These are phyloP conservation scores for Trichoderma pleuroti DNA, from an alignment of 2,329 filamentous ascomycete genomes.

Conservation along the genomic window DNA sequence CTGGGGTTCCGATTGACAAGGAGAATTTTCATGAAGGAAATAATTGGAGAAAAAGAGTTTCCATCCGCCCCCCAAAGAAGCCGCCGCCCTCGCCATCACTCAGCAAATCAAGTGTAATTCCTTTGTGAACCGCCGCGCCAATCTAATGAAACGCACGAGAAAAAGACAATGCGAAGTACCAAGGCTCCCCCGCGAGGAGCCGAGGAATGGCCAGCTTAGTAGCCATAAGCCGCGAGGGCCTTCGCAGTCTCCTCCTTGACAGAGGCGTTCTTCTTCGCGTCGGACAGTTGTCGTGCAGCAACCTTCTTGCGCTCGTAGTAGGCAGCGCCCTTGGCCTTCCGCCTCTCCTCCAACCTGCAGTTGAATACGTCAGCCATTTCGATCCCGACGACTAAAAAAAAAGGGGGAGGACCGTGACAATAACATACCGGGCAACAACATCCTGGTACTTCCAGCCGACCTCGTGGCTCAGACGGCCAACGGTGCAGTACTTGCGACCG, in stretches of 20 bases:
- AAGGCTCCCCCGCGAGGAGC: conserved; percentile 27
- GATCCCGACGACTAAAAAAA: neutral
- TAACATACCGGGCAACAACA: conserved; percentile 88
- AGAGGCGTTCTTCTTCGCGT: conserved; percentile 88
- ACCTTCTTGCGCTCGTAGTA: conserved; percentile 99
- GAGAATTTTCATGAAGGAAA: conserved; percentile 34
- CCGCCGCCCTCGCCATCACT: conserved; percentile 44
- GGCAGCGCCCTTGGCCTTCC: conserved; percentile 98
- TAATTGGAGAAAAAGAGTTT: conserved; percentile 29
- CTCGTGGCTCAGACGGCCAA: conserved; percentile 96
- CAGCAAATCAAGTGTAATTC: conserved; percentile 49
- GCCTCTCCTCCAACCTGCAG: conserved; percentile 90
- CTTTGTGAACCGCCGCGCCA: conserved; percentile 50
- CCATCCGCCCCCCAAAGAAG: conserved; percentile 31
- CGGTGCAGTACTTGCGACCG: conserved; percentile 99
- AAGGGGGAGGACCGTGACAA: neutral
- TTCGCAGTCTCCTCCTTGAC: conserved; percentile 82
- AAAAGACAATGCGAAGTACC: conserved; percentile 43
- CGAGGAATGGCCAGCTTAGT: conserved; percentile 57
- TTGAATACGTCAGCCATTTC: conserved; percentile 22
- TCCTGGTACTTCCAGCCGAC: conserved; percentile 99
- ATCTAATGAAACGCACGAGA: conserved; percentile 53
- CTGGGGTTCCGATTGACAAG: conserved; percentile 30
- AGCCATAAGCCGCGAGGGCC: conserved; percentile 86
- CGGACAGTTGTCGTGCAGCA: conserved; percentile 80